Evolutionary conservation across 2,329 filamentous ascomycete species (phyloP), one percentile per base, ranked within the genome.

Genomic region (Fusarium dlaminii): DNA sequence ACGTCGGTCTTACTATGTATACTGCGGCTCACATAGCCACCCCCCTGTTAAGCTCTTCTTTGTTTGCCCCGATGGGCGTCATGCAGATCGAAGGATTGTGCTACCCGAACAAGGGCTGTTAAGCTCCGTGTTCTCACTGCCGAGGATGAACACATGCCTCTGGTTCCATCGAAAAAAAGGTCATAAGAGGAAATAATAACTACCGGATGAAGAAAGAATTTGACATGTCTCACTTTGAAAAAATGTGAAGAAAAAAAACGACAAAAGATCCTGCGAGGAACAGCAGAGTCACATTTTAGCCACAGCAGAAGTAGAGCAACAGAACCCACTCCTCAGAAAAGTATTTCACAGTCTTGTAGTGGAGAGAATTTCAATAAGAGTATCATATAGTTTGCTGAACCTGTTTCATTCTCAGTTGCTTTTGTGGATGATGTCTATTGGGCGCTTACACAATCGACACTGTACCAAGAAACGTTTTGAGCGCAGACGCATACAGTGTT

Each of bases 361-460:
- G 30, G 52, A 37, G 42, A 8, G 59, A 70, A 70, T 70, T 70
- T 70, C 67, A 70, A 70, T 70, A 54, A 39, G 36, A 65, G 67
- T 30, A 62, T 43, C 56, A 29, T 20, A 54, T 43, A 66, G 32
- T 30, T 59, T 54, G 36, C 32, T 59, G 29, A 42, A 66, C 46
- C 59, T 20, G 24, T 70, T 70, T 40, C 27, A 55, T 68, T 65
- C 27, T 34, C 36, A 65, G 51, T 36, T 54, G 30, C 20, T 54
- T 70, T 49, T 46, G 29, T 36, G 46, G 42, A 54, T 49, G 24
- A 39, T n/a, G n/a, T 37, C 48, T 22, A 48, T 34, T 20, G 22
- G 29, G 20, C 40, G 34, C 30, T 12, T 9, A 8, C 5, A 7
- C 6, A 43, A 59, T 65, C 24, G 36, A 42, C 51, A 70, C 67